A percentile compares a stretch with the other conserved stretches of the same genome.
phyloP scores from a whole-genome alignment of 2,329 filamentous ascomycete species.

The Akanthomyces dipterigenus region DNA sequence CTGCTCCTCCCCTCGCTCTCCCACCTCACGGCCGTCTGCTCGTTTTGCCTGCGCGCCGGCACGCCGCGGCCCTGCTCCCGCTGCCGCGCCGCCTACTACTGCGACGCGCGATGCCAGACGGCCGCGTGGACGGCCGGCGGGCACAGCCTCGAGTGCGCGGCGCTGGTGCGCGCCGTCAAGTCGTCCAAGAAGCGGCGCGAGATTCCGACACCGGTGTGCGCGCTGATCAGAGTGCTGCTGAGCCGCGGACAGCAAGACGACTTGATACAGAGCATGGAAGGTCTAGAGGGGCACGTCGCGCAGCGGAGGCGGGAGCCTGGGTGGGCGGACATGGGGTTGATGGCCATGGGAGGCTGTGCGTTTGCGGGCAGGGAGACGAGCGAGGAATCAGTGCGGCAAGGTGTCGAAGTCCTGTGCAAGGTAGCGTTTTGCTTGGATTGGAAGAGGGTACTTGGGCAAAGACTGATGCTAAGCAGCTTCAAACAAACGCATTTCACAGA shows the following conservation, averaged over 20 bases:
- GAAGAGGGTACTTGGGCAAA: neutral
- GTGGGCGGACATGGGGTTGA: constrained; percentile 45
- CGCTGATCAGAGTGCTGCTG: constrained; percentile 45
- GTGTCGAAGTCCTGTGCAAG: constrained; percentile 47
- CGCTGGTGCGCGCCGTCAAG: constrained; percentile 26
- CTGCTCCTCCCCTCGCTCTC: constrained; percentile 42
- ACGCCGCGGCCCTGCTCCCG: constrained; percentile 39
- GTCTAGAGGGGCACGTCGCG: constrained; percentile 41
- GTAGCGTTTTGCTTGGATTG: constrained; percentile 24
- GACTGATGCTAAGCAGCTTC: constrained; percentile 34
- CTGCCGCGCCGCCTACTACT: constrained; percentile 50
- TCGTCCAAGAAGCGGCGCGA: constrained; percentile 18
- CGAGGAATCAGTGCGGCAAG: constrained; percentile 30
- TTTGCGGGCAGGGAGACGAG: constrained; percentile 35
- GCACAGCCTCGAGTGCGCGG: constrained; percentile 50
- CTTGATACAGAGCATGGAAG: constrained; percentile 26
- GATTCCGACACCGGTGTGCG: constrained; percentile 50
- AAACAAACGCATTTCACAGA: constrained; percentile 56
- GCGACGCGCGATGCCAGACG: constrained; percentile 45
- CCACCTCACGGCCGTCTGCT: constrained; percentile 38
- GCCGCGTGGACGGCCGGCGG: constrained; percentile 41
- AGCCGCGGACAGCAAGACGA: constrained; percentile 22
- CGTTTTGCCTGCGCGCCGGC: constrained; percentile 37
- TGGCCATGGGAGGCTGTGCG: constrained; percentile 34
- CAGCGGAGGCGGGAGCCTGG: constrained; percentile 27